Evolutionary conservation across 176 grass and related monocot genomes (phyloP).

Genomic region (Triticum monococcum): DNA sequence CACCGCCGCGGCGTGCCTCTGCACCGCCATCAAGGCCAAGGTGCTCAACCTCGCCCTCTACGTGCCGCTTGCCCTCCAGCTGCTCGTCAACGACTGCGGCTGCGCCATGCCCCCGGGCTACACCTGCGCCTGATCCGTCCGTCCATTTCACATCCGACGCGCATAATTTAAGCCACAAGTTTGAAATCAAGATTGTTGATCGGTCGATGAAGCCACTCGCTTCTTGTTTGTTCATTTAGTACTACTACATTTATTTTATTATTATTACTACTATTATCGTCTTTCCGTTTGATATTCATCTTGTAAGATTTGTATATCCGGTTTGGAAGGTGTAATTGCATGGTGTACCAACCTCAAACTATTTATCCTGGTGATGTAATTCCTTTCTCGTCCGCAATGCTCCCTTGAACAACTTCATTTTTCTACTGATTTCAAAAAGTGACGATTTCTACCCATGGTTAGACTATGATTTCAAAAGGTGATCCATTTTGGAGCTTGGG

Average conservation of each 20-base stretch:
- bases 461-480: neutral
- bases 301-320: slow-evolving; percentile 42
- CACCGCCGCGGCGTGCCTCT: slow-evolving; percentile 54
- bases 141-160: no score
- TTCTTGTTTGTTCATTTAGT: slow-evolving; percentile 24
- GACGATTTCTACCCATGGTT: no score
- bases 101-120: slow-evolving; percentile 60
- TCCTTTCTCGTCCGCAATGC: neutral
- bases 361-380: neutral
- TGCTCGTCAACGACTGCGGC: slow-evolving; percentile 63
- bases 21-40: slow-evolving; percentile 75
- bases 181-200: neutral
- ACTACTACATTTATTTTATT: slow-evolving; percentile 2
- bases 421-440: neutral
- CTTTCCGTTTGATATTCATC: slow-evolving; percentile 27
- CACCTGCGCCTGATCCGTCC: slow-evolving; percentile 43
- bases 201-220: slow-evolving; percentile 37
- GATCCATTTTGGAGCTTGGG: no score
- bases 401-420: neutral
- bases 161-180: neutral
- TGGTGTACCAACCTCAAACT: slow-evolving; percentile 12
- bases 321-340: neutral
- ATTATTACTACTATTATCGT: neutral
- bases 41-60: slow-evolving; percentile 47
- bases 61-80: slow-evolving; percentile 50